These are phyloP conservation scores for Colletotrichum sp. DNA, from an alignment of 2,329 filamentous ascomycete species.

Conservation along the genomic window DNA sequence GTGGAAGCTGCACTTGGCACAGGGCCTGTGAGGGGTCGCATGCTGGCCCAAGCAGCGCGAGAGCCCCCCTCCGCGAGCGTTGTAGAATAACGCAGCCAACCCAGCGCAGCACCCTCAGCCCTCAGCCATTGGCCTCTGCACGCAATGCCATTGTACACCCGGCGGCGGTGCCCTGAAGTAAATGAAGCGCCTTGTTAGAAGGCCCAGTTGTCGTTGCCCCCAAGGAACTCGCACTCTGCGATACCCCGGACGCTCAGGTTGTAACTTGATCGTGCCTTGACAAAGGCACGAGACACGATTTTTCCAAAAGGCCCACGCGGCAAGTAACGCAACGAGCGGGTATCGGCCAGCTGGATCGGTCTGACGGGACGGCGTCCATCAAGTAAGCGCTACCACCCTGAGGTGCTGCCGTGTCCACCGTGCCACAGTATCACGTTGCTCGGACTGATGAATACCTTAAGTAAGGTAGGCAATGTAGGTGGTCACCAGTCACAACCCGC, in stretches of 20 bases:
- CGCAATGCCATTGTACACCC: background rate
- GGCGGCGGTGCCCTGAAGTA: background rate
- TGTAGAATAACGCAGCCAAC: background rate
- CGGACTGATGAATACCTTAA: background rate
- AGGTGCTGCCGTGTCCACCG: background rate
- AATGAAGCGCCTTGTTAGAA: background rate
- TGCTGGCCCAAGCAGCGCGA: background rate
- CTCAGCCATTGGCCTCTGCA: background rate
- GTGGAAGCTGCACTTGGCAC: background rate
- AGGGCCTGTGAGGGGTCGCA: background rate
- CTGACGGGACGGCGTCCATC: background rate
- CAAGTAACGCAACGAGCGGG: background rate
- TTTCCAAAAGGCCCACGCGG: background rate
- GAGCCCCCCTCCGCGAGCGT: background rate
- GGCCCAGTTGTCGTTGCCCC: background rate
- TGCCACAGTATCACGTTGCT: background rate
- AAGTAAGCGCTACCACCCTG: background rate
- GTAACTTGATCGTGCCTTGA: background rate
- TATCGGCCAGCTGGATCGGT: background rate
- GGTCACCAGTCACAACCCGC: background rate
- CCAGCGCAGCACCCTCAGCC: background rate
- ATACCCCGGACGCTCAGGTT: background rate
- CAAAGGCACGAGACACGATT: background rate
- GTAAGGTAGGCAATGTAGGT: background rate
- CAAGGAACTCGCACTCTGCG: background rate